Conservation (phyloP, 805 yeast species). For the Kodamaea restingae region DNA sequence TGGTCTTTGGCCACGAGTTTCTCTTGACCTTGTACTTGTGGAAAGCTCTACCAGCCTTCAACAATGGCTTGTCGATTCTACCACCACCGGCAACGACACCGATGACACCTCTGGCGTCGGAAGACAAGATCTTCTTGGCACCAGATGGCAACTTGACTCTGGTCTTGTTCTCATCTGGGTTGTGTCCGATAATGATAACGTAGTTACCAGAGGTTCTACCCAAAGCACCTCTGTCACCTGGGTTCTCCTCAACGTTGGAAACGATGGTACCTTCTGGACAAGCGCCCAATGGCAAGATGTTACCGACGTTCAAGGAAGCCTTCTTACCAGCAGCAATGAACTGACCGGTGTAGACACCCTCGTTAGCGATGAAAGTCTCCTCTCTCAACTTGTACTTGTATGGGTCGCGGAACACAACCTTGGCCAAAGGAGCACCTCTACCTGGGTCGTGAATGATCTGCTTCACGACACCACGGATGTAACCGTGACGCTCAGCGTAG, state of each 20-base stretch:
- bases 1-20: conserved; percentile 99
- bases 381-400: conserved; percentile 97
- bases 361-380: conserved; percentile 98
- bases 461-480: conserved; percentile 98
- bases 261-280: conserved; percentile 99
- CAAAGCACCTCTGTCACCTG: conserved; percentile 99
- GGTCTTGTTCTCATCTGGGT: conserved; percentile 98
- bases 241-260: conserved; percentile 97
- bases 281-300: conserved; percentile 93
- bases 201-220: conserved; percentile 99
- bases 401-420: conserved; percentile 99
- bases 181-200: conserved; percentile 98
- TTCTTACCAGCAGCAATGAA: conserved; percentile 98
- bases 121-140: conserved; percentile 93
- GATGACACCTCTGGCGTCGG: conserved; percentile 98
- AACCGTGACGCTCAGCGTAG: conserved; percentile 99
- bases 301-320: conserved; percentile 96
- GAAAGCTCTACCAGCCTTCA: conserved; percentile 99
- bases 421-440: conserved; percentile 97
- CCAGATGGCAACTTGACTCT: conserved; percentile 99
- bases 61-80: conserved; percentile 98
- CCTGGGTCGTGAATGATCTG: conserved; percentile 99
- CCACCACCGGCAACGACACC: conserved; percentile 99
- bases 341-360: conserved; percentile 99
- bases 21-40: conserved; percentile 99